These are phyloP conservation scores for Piloderma croceum DNA, from an alignment of 768 basidiomycete species.

Conservation along the genomic window DNA sequence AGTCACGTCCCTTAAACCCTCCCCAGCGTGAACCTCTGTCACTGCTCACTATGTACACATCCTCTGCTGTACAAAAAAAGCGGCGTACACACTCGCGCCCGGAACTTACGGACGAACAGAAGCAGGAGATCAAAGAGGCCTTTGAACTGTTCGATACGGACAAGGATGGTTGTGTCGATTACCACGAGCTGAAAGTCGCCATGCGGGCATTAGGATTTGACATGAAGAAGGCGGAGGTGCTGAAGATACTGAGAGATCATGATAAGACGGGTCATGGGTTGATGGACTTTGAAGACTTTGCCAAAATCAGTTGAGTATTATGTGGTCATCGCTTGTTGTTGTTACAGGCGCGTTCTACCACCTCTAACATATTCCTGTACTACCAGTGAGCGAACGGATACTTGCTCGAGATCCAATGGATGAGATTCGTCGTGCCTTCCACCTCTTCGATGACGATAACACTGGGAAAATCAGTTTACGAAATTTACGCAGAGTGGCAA, in stretches of 20 bases:
- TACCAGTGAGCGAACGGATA: slow-evolving; percentile 88
- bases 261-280: slow-evolving; percentile 77
- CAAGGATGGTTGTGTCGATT: slow-evolving; percentile 94
- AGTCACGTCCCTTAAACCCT: too few species aligned
- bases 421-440: slow-evolving; percentile 93
- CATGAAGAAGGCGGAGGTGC: slow-evolving; percentile 95
- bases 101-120: slow-evolving; percentile 83
- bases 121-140: slow-evolving; percentile 96
- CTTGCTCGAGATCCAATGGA: slow-evolving; percentile 93
- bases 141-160: slow-evolving; percentile 99
- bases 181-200: slow-evolving; percentile 98
- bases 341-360: slow-evolving; percentile 1
- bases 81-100: slow-evolving; percentile 70
- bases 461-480: slow-evolving; percentile 91
- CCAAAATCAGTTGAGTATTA: slow-evolving; percentile 75
- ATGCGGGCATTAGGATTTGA: slow-evolving; percentile 98
- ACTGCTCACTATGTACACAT: slow-evolving; percentile 54
- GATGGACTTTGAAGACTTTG: slow-evolving; percentile 92
- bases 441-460: slow-evolving; percentile 93
- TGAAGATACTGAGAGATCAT: slow-evolving; percentile 89
- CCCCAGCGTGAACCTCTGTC: slow-evolving; percentile 11
- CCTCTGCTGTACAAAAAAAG: slow-evolving; percentile 65
- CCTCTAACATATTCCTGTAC: slow-evolving; percentile 17
- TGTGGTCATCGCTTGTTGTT: slow-evolving; percentile 3
- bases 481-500: slow-evolving; percentile 89